phyloP scores from a whole-genome alignment of 768 basidiomycete genomes.

The Amanita pseudoporphyria region DNA sequence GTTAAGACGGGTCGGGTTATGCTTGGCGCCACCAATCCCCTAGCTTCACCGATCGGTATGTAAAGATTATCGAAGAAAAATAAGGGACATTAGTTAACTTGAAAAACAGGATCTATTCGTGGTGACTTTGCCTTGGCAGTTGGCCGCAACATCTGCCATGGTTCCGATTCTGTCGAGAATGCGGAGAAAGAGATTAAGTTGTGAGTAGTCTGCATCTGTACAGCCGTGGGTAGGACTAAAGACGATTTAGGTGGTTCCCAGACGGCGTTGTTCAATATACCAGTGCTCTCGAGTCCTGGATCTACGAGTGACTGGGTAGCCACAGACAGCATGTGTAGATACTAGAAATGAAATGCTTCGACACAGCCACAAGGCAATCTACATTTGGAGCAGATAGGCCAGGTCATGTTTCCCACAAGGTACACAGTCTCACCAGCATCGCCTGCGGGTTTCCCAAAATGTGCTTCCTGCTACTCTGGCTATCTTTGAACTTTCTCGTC shows the following conservation, averaged over 20 bases:
- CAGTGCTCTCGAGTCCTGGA: slow-evolving; percentile 55
- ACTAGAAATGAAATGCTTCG: no score
- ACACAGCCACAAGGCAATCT: no score
- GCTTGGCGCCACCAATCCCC: slow-evolving; percentile 96
- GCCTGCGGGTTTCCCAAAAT: neutral
- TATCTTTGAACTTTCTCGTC: slow-evolving; percentile 9
- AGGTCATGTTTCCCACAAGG: neutral
- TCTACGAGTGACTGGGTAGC: slow-evolving; percentile 57
- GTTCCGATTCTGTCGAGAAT: slow-evolving; percentile 80
- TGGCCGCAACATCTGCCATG: slow-evolving; percentile 92
- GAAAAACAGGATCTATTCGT: slow-evolving; percentile 74
- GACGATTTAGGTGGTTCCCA: slow-evolving; percentile 72
- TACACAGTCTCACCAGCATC: neutral
- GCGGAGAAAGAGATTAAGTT: slow-evolving; percentile 93
- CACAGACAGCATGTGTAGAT: slow-evolving; percentile 12
- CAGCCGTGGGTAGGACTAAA: neutral
- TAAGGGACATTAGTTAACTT: slow-evolving; percentile 6
- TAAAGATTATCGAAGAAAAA: slow-evolving; percentile 7
- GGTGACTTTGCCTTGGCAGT: slow-evolving; percentile 92
- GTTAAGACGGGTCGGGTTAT: slow-evolving; percentile 94
- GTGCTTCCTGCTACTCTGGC: slow-evolving; percentile 7
- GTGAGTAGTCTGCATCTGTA: slow-evolving; percentile 33
- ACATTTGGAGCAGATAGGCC: no score
- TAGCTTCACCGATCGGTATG: slow-evolving; percentile 77
- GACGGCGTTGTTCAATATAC: slow-evolving; percentile 72